These are phyloP conservation scores for Arctium lappa DNA, from an alignment of 129 eudicot genomes.

Conservation along the genomic window DNA sequence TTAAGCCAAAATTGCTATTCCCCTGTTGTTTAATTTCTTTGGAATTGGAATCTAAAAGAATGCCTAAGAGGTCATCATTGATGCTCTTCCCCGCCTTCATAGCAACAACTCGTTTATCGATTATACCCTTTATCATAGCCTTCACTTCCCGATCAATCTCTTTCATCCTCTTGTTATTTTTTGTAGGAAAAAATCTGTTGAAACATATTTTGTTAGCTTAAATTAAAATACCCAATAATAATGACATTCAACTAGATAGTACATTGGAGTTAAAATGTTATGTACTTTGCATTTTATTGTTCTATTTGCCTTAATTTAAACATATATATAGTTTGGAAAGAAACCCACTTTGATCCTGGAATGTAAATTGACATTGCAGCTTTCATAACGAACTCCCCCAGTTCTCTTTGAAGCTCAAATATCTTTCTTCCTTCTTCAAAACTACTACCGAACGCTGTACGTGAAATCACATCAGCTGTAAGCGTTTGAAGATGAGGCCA, in stretches of 20 bases:
- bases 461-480: no score
- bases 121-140: slow-evolving; percentile 11
- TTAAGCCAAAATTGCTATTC: slow-evolving; percentile 19
- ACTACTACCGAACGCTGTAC: no score
- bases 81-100: slow-evolving; percentile 12
- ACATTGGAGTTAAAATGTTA: neutral
- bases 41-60: slow-evolving; percentile 30
- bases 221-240: neutral
- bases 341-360: slow-evolving; percentile 24
- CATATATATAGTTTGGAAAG: neutral
- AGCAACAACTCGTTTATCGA: slow-evolving; percentile 14
- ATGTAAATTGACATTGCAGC: slow-evolving; percentile 24
- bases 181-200: no score
- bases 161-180: slow-evolving; percentile 12
- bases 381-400: neutral
- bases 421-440: no score
- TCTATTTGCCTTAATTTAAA: neutral
- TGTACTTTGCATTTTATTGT: neutral
- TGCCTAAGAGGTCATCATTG: slow-evolving; percentile 26
- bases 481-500: no score
- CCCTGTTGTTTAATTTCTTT: slow-evolving; percentile 24
- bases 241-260: neutral
- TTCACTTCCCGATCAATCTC: neutral
- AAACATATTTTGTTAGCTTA: no score
- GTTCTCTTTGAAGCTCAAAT: neutral